Conservation (phyloP, 495 filamentous ascomycete species). For the Monascus purpureus region DNA sequence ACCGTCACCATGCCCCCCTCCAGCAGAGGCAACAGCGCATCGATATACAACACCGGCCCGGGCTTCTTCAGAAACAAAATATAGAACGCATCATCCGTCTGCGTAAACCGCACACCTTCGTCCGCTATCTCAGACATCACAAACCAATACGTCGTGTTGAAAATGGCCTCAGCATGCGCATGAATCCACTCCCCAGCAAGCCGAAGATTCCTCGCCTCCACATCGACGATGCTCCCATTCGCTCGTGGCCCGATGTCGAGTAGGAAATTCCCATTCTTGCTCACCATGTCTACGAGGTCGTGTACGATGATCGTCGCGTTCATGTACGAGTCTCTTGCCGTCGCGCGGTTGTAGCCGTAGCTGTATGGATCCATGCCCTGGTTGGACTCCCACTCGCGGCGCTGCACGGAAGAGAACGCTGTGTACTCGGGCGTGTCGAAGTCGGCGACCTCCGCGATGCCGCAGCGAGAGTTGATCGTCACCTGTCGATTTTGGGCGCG, state of each 20-base stretch:
- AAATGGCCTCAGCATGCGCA: conserved; percentile 37
- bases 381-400: conserved; percentile 42
- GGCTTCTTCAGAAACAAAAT: conserved; percentile 31
- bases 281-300: conserved; percentile 35
- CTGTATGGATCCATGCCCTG: conserved; percentile 40
- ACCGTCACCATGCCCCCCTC: conserved; percentile 30
- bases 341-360: conserved; percentile 42
- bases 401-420: conserved; percentile 29
- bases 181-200: conserved; percentile 39
- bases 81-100: conserved; percentile 38
- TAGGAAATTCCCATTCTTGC: conserved; percentile 44
- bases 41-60: conserved; percentile 20
- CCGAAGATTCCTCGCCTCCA: conserved; percentile 29
- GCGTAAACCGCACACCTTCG: conserved; percentile 39
- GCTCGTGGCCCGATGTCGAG: conserved; percentile 40
- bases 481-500: conserved; percentile 28
- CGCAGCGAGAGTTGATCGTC: conserved; percentile 38
- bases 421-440: conserved; percentile 41
- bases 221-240: conserved; percentile 36
- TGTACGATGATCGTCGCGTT: conserved; percentile 31
- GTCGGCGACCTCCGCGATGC: conserved; percentile 31
- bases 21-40: conserved; percentile 30
- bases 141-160: conserved; percentile 44
- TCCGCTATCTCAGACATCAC: conserved; percentile 29
- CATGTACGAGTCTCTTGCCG: conserved; percentile 31